phyloP scores from a whole-genome alignment of 2,329 filamentous ascomycete genomes.

The Magnaporthales sp. region DNA sequence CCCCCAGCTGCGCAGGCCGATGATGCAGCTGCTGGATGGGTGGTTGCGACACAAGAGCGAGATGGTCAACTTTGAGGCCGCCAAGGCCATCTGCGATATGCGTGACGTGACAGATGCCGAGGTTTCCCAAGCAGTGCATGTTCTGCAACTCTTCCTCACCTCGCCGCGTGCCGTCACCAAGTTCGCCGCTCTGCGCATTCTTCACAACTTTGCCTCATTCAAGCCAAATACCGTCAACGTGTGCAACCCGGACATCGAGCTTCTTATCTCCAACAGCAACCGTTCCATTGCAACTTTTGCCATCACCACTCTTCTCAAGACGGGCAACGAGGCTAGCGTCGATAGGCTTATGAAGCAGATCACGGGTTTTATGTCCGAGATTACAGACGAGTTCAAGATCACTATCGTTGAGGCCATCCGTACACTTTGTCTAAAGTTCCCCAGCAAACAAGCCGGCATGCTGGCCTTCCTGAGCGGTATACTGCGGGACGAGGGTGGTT shows the following conservation, averaged over 20 bases:
- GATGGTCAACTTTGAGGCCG: constrained; percentile 98
- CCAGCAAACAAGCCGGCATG: constrained; percentile 96
- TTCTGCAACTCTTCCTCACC: constrained; percentile 92
- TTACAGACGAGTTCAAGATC: constrained; percentile 99
- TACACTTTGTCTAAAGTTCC: constrained; percentile 94
- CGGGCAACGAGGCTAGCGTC: constrained; percentile 93
- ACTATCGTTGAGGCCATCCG: constrained; percentile 99
- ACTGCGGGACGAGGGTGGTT: constrained; percentile 90
- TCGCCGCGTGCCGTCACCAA: constrained; percentile 94
- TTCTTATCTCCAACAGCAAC: constrained; percentile 93
- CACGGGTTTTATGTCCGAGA: constrained; percentile 95
- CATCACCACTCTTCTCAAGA: constrained; percentile 96
- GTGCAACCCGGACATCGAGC: constrained; percentile 96
- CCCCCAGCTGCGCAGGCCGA: constrained; percentile 76
- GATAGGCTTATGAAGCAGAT: constrained; percentile 99
- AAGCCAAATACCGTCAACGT: constrained; percentile 86
- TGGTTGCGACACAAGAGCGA: constrained; percentile 98
- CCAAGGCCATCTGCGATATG: constrained; percentile 95
- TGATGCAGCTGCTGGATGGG: constrained; percentile 93
- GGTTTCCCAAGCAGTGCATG: constrained; percentile 85
- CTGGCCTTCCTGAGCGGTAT: constrained; percentile 96
- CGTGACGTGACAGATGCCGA: constrained; percentile 87
- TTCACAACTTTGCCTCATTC: constrained; percentile 94
- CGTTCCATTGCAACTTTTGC: constrained; percentile 97
- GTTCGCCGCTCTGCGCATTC: constrained; percentile 91